These are phyloP conservation scores for Malus hybrid DNA, from an alignment of 331 rosid species.

Conservation along the genomic window DNA sequence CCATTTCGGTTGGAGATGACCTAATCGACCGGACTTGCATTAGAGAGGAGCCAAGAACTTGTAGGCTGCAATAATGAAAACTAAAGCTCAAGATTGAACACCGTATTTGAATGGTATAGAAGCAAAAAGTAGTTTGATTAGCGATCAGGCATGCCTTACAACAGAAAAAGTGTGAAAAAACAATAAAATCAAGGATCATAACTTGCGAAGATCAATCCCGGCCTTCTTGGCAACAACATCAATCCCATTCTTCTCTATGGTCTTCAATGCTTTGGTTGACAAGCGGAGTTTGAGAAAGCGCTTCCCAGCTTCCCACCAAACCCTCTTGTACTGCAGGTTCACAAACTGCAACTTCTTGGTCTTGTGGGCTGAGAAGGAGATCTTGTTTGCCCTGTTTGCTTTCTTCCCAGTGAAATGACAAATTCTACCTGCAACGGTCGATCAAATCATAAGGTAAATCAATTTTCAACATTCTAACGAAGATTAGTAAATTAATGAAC, in stretches of 20 bases:
- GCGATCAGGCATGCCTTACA: neutral
- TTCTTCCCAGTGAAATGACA: conserved; percentile 93
- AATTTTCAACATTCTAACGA: neutral
- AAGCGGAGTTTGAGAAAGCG: conserved; percentile 83
- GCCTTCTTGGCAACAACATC: conserved; percentile 99
- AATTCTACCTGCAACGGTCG: conserved; percentile 47
- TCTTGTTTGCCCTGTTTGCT: conserved; percentile 76
- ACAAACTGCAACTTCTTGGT: conserved; percentile 87
- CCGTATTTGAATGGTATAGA: neutral
- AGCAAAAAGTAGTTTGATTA: neutral
- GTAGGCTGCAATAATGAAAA: neutral
- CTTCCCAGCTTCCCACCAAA: conserved; percentile 98
- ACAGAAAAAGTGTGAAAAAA: neutral
- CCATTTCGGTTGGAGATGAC: too few relatives aligned
- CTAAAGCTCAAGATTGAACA: neutral
- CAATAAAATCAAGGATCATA: conserved; percentile 19
- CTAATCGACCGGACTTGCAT: neutral
- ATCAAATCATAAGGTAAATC: conserved; percentile 4
- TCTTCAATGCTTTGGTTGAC: conserved; percentile 90
- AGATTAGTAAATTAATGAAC: neutral
- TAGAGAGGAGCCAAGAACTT: neutral
- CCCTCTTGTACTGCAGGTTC: conserved; percentile 82
- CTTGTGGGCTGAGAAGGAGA: conserved; percentile 84
- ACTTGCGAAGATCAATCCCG: conserved; percentile 78
- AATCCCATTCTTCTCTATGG: conserved; percentile 91